phyloP scores from a whole-genome alignment of 176 grass and related monocot species.

The Tillandsia fasciculata region DNA sequence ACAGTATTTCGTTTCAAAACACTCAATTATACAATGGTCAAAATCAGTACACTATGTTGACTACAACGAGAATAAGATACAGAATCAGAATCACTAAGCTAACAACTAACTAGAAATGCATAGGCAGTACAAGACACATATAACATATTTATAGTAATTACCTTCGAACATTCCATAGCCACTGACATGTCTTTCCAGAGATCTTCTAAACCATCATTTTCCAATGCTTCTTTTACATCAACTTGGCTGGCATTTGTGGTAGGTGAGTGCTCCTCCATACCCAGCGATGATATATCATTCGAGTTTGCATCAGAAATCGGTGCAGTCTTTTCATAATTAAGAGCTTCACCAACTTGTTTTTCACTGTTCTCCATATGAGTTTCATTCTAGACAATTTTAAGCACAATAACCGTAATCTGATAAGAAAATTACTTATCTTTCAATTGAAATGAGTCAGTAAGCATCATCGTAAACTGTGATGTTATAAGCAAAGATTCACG shows the following conservation, averaged over 20 bases:
- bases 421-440: constrained; percentile 1
- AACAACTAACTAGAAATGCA: constrained; percentile 8
- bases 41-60: neutral
- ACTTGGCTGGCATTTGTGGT: constrained; percentile 23
- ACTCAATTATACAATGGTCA: too few species aligned
- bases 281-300: constrained; percentile 2
- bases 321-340: constrained; percentile 32
- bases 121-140: constrained; percentile 5
- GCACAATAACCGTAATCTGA: constrained; percentile 9
- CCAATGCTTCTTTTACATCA: constrained; percentile 33
- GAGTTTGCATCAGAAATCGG: constrained; percentile 20
- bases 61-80: constrained; percentile 17
- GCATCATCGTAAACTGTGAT: too few species aligned
- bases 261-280: constrained; percentile 7
- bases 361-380: constrained; percentile 41
- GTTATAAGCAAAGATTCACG: too few species aligned
- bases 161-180: constrained; percentile 85
- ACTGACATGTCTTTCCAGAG: constrained; percentile 84
- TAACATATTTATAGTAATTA: constrained; percentile 9
- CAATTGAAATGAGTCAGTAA: neutral
- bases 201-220: constrained; percentile 73
- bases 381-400: constrained; percentile 44
- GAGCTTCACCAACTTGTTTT: constrained; percentile 25
- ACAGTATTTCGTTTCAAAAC: too few species aligned
- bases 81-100: constrained; percentile 6